These are phyloP conservation scores for Clausena lansium DNA, from an alignment of 345 rosid species.

Conservation along the genomic window DNA sequence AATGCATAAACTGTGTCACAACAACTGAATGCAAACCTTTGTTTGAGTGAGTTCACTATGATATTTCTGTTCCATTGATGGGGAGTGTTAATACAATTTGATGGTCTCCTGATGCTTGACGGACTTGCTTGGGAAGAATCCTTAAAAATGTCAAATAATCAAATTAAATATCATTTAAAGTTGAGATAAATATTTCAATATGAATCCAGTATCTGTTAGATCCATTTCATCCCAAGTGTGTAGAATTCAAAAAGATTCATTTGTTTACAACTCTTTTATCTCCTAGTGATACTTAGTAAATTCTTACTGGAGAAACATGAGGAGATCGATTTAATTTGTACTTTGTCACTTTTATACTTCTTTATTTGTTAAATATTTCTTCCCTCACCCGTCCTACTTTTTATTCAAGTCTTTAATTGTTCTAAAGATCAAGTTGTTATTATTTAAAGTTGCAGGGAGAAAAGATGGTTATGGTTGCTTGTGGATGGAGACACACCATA, in stretches of 20 bases:
- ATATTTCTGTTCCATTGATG: not conserved
- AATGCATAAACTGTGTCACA: not conserved
- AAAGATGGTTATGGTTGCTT: slow-evolving; percentile 85
- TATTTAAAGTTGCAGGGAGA: slow-evolving; percentile 54
- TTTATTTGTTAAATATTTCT: not conserved
- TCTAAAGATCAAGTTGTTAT: slow-evolving; percentile 16
- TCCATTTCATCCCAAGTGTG: not conserved
- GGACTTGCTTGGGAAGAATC: not conserved
- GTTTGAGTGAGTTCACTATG: not conserved
- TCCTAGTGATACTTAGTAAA: not conserved
- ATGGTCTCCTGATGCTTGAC: not conserved
- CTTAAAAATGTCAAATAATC: not conserved
- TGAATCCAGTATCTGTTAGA: not conserved
- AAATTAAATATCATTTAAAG: not conserved
- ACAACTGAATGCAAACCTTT: not conserved
- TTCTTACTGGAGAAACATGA: not conserved
- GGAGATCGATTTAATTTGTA: not conserved
- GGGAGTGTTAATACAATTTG: not conserved
- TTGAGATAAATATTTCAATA: not conserved
- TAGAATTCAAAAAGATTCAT: not conserved
- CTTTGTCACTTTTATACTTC: not conserved
- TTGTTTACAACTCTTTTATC: not conserved
- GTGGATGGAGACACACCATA: slow-evolving; percentile 98
- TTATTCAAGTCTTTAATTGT: slow-evolving; percentile 1
- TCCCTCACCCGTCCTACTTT: not conserved